phyloP scores from a whole-genome alignment of 164 flowering plant genomes.

The Buxus sempervirens region DNA sequence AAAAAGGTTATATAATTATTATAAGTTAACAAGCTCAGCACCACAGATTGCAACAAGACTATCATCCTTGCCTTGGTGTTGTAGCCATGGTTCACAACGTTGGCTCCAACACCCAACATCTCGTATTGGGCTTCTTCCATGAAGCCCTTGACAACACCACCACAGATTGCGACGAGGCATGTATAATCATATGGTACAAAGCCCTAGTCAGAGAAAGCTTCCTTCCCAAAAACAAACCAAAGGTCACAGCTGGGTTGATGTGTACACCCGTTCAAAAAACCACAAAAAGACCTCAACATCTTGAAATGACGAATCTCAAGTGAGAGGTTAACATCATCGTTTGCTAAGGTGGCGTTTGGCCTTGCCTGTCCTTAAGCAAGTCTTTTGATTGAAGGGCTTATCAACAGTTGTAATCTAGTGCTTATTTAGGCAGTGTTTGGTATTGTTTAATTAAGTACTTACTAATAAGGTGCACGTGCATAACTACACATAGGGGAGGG shows the following conservation, averaged over 20 bases:
- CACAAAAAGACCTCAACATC: not conserved
- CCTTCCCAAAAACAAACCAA: slow-evolving; percentile 59
- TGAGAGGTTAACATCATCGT: no score
- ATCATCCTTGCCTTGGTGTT: slow-evolving; percentile 47
- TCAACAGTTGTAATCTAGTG: no score
- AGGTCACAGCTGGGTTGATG: slow-evolving; percentile 66
- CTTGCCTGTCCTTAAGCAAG: no score
- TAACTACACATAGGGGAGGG: no score
- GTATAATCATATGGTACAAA: slow-evolving; percentile 55
- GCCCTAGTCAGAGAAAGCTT: slow-evolving; percentile 59
- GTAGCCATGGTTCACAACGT: slow-evolving; percentile 44
- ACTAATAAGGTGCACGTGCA: no score
- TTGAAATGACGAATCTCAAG: no score
- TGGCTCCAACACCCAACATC: slow-evolving; percentile 46
- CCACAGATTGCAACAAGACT: no score
- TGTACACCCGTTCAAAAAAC: slow-evolving; percentile 44
- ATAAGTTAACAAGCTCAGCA: slow-evolving; percentile 55
- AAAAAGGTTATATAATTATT: no score
- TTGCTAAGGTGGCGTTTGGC: no score
- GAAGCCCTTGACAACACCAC: slow-evolving; percentile 61
- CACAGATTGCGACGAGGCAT: slow-evolving; percentile 60
- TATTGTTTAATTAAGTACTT: no score
- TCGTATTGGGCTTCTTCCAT: slow-evolving; percentile 29
- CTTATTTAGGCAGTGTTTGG: no score
- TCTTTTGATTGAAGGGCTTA: no score